Evolutionary conservation across 257 asterid species (phyloP).

Genomic region (Petunia secreta): DNA sequence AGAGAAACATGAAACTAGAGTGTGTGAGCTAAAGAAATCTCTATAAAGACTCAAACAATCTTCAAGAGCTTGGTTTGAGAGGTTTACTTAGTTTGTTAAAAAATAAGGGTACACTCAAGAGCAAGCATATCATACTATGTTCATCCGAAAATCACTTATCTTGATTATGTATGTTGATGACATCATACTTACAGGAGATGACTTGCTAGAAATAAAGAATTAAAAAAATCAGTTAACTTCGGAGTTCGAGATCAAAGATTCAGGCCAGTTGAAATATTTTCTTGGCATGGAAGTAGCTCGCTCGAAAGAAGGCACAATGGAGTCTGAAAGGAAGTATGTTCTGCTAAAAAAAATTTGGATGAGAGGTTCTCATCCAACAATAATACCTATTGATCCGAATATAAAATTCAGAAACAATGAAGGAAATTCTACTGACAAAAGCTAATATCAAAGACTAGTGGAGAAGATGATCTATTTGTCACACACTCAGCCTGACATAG

Average conservation of each 20-base stretch:
- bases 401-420: neutral
- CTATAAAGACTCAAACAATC: slow-evolving; percentile 20
- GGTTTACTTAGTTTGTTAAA: neutral
- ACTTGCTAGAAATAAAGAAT: neutral
- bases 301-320: neutral
- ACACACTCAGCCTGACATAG: neutral
- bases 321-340: neutral
- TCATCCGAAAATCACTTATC: slow-evolving; percentile 3
- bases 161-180: slow-evolving; percentile 28
- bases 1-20: no score
- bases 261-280: slow-evolving; percentile 11
- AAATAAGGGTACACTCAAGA: neutral
- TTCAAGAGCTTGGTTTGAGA: slow-evolving; percentile 28
- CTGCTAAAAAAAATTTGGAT: neutral
- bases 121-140: slow-evolving; percentile 26
- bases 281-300: slow-evolving; percentile 31
- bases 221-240: neutral
- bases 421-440: neutral
- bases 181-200: slow-evolving; percentile 12
- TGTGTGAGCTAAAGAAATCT: neutral
- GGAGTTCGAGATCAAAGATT: slow-evolving; percentile 29
- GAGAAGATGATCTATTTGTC: neutral
- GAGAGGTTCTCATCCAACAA: neutral
- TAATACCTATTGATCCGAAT: slow-evolving; percentile 22
- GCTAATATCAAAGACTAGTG: neutral